Base-by-base conservation (phyloP, 2,329 filamentous ascomycete genomes). In the Annulohypoxylon truncatum region DNA sequence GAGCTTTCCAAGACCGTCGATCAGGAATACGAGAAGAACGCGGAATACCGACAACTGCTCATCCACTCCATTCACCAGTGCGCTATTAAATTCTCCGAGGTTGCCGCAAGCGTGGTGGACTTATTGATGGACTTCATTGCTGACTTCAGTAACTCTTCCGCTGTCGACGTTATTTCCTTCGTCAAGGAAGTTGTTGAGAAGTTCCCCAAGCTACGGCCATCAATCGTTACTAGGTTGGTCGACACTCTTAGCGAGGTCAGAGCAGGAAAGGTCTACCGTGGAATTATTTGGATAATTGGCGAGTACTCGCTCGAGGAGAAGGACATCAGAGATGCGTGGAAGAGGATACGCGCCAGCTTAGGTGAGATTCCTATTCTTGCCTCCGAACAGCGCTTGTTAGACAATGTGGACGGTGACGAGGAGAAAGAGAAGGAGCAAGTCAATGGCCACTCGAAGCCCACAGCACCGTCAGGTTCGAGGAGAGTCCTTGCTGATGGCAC, bases 141-240 rank as follows among this genome's bases (percentile, higher is more conserved):
- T 54, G 96, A 99, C 79, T 97, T 98, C 79, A 98, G 97, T 84
- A 97, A 97, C 76, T 92, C 92, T 46, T 97, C 95, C 1, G 96
- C 96, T 0, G 93, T 99, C 28, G 96, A 99, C 79, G 95, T 99
- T 57, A 98, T 99, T 76, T 94, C 93, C 59, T 99, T 99, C 77
- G 94, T 99, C 69, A 99, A 99, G 82, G 96, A 99, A 79, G 96
- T 99, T 2, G 95, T 98, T 5, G 96, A 99, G 82, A 97, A 97
- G 76, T 99, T 98, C 83, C 96, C 96, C 6, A 90, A 92, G 73
- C 86, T 99, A 62, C 90, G 96, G 66, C 88, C 90, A 31, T 92
- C 92, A 0, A 98, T 99, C 72, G 91, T 98, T 5, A 89, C 92
- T 74, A 91, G 94, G 66, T 84, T 99, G 13, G 94, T 98, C 5